These are phyloP conservation scores for Saraca asoca DNA, from an alignment of 331 rosid genomes.

Conservation along the genomic window DNA sequence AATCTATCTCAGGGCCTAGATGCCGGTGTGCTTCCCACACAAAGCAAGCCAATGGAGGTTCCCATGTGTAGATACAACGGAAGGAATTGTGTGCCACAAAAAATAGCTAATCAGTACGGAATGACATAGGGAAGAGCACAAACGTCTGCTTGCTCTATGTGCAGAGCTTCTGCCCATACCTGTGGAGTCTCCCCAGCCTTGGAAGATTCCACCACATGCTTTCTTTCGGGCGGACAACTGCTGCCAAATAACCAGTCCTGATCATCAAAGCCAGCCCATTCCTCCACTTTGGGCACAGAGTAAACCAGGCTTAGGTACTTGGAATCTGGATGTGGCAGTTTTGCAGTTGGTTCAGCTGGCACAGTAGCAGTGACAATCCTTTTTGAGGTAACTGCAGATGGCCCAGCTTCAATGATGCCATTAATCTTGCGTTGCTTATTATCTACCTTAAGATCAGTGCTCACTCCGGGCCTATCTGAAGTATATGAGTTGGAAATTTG, in stretches of 20 bases:
- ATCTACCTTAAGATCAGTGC: conserved; percentile 49
- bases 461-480: conserved; percentile 49
- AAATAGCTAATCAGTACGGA: conserved; percentile 64
- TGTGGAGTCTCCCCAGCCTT: conserved; percentile 45
- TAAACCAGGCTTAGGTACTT: conserved; percentile 62
- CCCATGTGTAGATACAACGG: conserved; percentile 35
- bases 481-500: conserved; percentile 47
- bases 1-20: conserved; percentile 35
- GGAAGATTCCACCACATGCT: conserved; percentile 47
- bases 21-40: conserved; percentile 33
- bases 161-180: conserved; percentile 86
- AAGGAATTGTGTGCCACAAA: conserved; percentile 38
- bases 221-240: conserved; percentile 41
- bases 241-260: conserved; percentile 76
- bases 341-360: conserved; percentile 45
- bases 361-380: conserved; percentile 37
- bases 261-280: conserved; percentile 54
- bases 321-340: conserved; percentile 80
- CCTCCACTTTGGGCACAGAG: conserved; percentile 65
- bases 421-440: conserved; percentile 59
- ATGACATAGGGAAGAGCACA: conserved; percentile 85
- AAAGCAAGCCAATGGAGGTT: conserved; percentile 33
- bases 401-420: conserved; percentile 58
- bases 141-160: conserved; percentile 62
- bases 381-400: conserved; percentile 46